phyloP scores from a whole-genome alignment of 352 stramenopile genomes.

The Globisporangium paddicum region DNA sequence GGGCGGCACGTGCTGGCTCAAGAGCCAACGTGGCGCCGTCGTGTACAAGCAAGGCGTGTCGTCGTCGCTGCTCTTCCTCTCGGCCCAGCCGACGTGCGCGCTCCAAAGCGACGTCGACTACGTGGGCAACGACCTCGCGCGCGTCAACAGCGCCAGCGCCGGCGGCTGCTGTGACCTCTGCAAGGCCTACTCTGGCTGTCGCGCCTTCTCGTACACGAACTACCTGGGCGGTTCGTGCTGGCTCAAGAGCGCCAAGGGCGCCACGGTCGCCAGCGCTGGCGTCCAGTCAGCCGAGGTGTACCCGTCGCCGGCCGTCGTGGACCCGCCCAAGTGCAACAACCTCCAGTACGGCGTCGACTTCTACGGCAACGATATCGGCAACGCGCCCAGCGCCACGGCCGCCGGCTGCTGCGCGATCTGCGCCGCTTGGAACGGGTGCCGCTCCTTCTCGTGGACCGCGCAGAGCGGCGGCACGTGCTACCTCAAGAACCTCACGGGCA shows the following conservation, averaged over 20 bases:
- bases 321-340: neutral
- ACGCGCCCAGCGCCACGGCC: neutral
- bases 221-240: conserved; percentile 47
- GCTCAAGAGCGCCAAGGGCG: conserved; percentile 43
- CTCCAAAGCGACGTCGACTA: conserved; percentile 27
- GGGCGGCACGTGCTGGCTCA: conserved; percentile 52
- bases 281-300: conserved; percentile 10
- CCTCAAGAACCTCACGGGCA: conserved; percentile 31
- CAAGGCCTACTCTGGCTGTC: conserved; percentile 16
- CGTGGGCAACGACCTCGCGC: conserved; percentile 13
- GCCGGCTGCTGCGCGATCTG: conserved; percentile 16
- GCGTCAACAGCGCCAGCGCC: neutral
- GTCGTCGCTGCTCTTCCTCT: conserved; percentile 14
- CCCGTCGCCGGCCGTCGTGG: neutral
- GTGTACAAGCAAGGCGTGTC: conserved; percentile 7
- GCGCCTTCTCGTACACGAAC: conserved; percentile 43
- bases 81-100: conserved; percentile 16
- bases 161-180: conserved; percentile 16
- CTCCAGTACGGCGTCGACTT: conserved; percentile 3
- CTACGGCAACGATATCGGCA: conserved; percentile 12
- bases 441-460: conserved; percentile 46
- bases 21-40: conserved; percentile 29
- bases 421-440: neutral
- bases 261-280: neutral
- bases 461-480: conserved; percentile 46